These are phyloP conservation scores for Basipetospora chlamydospora DNA, from an alignment of 2,329 filamentous ascomycete species.

Conservation along the genomic window DNA sequence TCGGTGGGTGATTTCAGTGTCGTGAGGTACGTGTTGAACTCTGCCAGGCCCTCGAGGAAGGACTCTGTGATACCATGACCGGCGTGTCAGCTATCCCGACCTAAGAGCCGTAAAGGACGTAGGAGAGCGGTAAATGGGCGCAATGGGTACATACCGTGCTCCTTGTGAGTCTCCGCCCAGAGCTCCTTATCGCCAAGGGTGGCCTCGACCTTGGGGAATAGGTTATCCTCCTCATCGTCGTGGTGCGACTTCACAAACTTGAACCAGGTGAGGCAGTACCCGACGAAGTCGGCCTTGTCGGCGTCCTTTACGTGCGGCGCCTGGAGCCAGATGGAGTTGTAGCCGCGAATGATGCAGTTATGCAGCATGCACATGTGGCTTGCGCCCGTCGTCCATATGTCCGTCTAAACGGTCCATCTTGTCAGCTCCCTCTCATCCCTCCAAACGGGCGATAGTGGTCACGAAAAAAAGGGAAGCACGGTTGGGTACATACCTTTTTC, in stretches of 20 bases:
- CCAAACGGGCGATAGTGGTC: too few species aligned
- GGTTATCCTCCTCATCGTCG: slow-evolving; percentile 40
- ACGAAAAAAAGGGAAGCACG: too few species aligned
- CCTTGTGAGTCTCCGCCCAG: slow-evolving; percentile 36
- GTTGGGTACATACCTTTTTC: slow-evolving; percentile 30
- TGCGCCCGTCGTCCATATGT: slow-evolving; percentile 43
- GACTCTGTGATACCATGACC: slow-evolving; percentile 19
- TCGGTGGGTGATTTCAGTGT: slow-evolving; percentile 24
- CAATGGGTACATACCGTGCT: slow-evolving; percentile 31
- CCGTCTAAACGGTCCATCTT: slow-evolving; percentile 14
- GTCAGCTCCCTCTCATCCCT: neutral
- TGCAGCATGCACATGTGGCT: slow-evolving; percentile 48
- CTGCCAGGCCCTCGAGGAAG: slow-evolving; percentile 35
- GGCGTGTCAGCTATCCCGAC: too few species aligned
- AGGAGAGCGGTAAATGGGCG: too few species aligned
- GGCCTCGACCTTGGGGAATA: slow-evolving; percentile 40
- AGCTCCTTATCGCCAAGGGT: slow-evolving; percentile 32
- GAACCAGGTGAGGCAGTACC: slow-evolving; percentile 42
- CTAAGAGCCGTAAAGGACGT: too few species aligned
- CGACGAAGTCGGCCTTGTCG: slow-evolving; percentile 42
- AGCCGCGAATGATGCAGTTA: slow-evolving; percentile 48
- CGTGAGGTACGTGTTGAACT: slow-evolving; percentile 37
- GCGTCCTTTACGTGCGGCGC: slow-evolving; percentile 32
- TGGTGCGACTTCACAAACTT: slow-evolving; percentile 46
- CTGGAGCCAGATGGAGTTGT: slow-evolving; percentile 49